Conservation (phyloP, 371 early-diverging fungal genomes). For the Zychaea mexicana region DNA sequence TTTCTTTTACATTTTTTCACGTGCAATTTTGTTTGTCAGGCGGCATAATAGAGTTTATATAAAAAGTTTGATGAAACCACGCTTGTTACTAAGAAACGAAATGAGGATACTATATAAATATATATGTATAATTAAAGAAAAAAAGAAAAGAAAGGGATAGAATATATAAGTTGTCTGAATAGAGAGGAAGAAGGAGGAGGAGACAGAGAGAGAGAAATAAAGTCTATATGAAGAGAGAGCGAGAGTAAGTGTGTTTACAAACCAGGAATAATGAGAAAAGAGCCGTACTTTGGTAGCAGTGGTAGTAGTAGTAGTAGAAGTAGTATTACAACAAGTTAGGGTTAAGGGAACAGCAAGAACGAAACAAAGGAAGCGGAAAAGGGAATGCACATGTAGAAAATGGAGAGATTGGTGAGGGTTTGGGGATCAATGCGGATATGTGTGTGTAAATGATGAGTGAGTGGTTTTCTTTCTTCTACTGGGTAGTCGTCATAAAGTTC, state of each 20-base stretch:
- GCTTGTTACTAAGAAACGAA: neutral
- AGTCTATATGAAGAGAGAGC: neutral
- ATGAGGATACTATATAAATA: neutral
- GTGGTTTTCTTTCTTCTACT: neutral
- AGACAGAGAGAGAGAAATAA: neutral
- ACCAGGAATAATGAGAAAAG: neutral
- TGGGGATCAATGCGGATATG: neutral
- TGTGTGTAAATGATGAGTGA: neutral
- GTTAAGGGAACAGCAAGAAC: too few species aligned
- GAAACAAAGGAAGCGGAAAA: too few species aligned
- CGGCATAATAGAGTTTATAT: neutral
- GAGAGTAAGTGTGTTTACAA: neutral
- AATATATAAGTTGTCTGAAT: neutral
- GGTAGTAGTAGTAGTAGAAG: neutral
- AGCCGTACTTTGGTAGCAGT: neutral
- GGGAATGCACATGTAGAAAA: neutral
- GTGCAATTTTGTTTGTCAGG: neutral
- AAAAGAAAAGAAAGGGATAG: neutral
- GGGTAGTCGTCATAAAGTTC: slow-evolving; percentile 16
- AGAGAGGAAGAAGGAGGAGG: neutral
- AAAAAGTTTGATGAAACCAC: too few species aligned
- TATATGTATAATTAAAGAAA: neutral
- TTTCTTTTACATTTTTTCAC: neutral
- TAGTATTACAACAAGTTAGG: too few species aligned
- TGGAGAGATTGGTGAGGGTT: neutral